Conservation (phyloP, 805 yeast species). For the Brettanomyces nanus region DNA sequence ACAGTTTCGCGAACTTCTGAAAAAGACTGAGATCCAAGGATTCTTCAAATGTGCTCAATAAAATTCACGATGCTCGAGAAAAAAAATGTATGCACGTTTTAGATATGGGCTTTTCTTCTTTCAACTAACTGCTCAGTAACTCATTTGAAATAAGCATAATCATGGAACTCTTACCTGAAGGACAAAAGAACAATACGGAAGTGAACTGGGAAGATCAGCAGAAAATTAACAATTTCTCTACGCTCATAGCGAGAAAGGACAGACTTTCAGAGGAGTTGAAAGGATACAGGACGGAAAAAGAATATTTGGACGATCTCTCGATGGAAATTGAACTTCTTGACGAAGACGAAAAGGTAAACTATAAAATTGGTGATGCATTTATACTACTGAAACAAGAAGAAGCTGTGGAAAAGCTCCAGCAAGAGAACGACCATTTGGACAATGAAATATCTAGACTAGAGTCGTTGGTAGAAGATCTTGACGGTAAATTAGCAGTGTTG, state of each 20-base stretch:
- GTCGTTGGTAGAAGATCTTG: constrained; percentile 39
- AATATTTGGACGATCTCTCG: constrained; percentile 78
- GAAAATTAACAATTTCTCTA: constrained; percentile 81
- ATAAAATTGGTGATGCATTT: constrained; percentile 77
- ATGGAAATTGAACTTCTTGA: constrained; percentile 83
- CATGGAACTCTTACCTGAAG: constrained; percentile 40
- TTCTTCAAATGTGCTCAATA: too few species aligned
- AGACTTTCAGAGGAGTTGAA: constrained; percentile 41
- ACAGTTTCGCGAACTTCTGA: too few species aligned
- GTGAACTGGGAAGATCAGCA: constrained; percentile 83
- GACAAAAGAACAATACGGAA: constrained; percentile 46
- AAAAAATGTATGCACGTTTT: too few species aligned
- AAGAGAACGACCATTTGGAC: constrained; percentile 48
- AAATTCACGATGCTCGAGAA: too few species aligned
- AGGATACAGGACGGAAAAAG: constrained; percentile 59
- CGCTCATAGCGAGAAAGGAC: constrained; percentile 66
- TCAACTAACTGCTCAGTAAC: too few species aligned
- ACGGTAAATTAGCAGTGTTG: constrained; percentile 46
- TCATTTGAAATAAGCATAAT: too few species aligned
- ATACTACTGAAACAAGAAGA: constrained; percentile 59
- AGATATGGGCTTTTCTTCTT: too few species aligned
- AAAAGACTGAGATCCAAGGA: too few species aligned
- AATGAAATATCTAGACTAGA: constrained; percentile 39
- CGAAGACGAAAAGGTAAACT: constrained; percentile 61
- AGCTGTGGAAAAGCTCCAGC: constrained; percentile 61